phyloP scores from a whole-genome alignment of 1,139 yeast species.

The Hyphopichia fennica region DNA sequence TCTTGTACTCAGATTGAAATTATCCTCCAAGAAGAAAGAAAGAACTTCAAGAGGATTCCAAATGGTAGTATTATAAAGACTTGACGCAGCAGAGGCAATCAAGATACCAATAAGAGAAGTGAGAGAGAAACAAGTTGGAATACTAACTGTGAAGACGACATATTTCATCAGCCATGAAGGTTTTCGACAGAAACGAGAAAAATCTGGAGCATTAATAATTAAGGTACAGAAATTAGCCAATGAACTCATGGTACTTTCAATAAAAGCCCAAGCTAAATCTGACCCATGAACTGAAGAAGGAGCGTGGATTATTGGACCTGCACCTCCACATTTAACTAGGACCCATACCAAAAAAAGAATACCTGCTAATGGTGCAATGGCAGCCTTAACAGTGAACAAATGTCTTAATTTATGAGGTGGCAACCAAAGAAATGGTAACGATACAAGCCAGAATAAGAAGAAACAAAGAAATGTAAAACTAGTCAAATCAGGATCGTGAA shows the following conservation, averaged over 20 bases:
- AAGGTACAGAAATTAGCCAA: conserved; percentile 86
- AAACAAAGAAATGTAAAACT: conserved; percentile 71
- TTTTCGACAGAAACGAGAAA: conserved; percentile 71
- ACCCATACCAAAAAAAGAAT: conserved; percentile 81
- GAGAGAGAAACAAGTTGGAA: conserved; percentile 75
- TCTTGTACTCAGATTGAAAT: conserved; percentile 55
- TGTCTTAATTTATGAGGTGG: conserved; percentile 82
- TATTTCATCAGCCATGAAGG: conserved; percentile 44
- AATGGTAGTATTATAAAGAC: conserved; percentile 65
- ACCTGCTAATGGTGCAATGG: conserved; percentile 77
- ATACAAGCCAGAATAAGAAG: conserved; percentile 75
- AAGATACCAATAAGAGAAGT: conserved; percentile 86
- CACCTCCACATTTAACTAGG: conserved; percentile 69
- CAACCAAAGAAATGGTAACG: conserved; percentile 77
- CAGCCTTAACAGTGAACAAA: conserved; percentile 76
- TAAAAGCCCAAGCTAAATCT: conserved; percentile 78
- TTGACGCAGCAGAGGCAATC: conserved; percentile 77
- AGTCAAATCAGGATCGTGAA: conserved; percentile 50
- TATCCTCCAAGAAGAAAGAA: conserved; percentile 55
- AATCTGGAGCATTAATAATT: conserved; percentile 87
- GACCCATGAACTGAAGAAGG: conserved; percentile 53
- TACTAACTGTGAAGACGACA: conserved; percentile 52
- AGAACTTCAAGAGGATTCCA: conserved; percentile 90
- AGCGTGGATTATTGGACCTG: conserved; percentile 65
- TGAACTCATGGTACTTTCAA: conserved; percentile 74